Evolutionary conservation across 352 stramenopile genomes (phyloP).

Genomic region (Phytophthora podocarpi): DNA sequence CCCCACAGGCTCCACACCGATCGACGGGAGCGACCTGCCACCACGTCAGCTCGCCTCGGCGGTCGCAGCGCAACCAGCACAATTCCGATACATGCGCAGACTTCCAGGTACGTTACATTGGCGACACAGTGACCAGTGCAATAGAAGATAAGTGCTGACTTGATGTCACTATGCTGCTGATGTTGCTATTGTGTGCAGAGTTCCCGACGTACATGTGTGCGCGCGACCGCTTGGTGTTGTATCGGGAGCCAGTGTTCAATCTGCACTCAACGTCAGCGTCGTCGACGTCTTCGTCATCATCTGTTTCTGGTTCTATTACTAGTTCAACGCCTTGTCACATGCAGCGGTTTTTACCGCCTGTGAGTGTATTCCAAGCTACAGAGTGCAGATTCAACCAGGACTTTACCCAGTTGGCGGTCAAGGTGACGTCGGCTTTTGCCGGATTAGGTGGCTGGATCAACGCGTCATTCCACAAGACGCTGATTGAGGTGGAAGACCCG

Average conservation of each 20-base stretch:
- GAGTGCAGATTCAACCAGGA: constrained; percentile 75
- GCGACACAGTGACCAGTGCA: too few species aligned
- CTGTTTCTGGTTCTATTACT: neutral
- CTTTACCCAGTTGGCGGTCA: constrained; percentile 69
- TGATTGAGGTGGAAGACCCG: constrained; percentile 66
- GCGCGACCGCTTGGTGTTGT: constrained; percentile 52
- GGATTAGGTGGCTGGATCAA: constrained; percentile 73
- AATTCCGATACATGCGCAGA: constrained; percentile 57
- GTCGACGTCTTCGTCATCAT: constrained; percentile 9
- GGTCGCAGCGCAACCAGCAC: constrained; percentile 25
- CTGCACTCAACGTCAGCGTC: constrained; percentile 32
- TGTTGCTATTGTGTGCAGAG: constrained; percentile 24
- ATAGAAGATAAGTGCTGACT: too few species aligned
- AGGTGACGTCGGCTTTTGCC: constrained; percentile 63
- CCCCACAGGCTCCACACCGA: constrained; percentile 5
- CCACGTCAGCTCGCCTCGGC: constrained; percentile 34
- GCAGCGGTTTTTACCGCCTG: constrained; percentile 59
- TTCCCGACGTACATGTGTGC: constrained; percentile 71
- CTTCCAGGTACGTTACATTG: constrained; percentile 60
- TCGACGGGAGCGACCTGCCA: constrained; percentile 32
- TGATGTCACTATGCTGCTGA: constrained; percentile 1
- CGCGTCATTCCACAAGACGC: constrained; percentile 52
- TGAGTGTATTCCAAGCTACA: constrained; percentile 73
- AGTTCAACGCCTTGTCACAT: constrained; percentile 27
- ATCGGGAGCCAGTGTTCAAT: constrained; percentile 57